phyloP scores from a whole-genome alignment of 1,284 basidiomycete genomes.

The Tetrapyrgos nigripes region DNA sequence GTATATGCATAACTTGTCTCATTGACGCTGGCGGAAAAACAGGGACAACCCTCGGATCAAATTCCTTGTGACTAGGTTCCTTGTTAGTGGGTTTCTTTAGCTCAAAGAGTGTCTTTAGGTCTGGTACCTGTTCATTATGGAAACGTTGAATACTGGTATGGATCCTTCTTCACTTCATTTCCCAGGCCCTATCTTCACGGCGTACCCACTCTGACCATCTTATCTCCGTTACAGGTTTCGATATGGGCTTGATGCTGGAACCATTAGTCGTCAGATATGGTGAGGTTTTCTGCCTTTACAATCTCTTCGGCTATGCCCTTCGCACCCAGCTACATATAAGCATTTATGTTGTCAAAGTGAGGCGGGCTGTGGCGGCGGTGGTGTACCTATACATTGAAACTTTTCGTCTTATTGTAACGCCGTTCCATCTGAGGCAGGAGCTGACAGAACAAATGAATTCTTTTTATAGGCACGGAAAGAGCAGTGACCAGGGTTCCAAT shows the following conservation, averaged over 20 bases:
- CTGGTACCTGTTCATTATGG: constrained; percentile 17
- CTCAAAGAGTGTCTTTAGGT: constrained; percentile 10
- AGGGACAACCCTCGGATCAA: constrained; percentile 9
- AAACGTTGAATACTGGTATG: constrained; percentile 18
- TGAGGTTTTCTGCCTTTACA: constrained; percentile 2
- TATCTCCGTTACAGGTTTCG: constrained; percentile 2
- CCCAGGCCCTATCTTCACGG: not conserved
- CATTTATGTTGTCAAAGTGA: no score
- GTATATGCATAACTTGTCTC: not conserved
- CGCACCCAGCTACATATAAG: no score
- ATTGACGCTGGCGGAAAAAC: not conserved
- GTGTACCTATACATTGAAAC: no score
- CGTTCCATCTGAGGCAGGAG: not conserved
- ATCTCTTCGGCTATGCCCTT: no score
- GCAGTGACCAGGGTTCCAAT: not conserved
- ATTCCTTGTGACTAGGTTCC: not conserved
- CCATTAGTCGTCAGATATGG: constrained; percentile 23
- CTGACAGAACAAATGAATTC: not conserved
- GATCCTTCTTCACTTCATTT: not conserved
- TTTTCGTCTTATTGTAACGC: not conserved
- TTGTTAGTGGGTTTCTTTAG: not conserved
- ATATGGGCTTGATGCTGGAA: constrained; percentile 22
- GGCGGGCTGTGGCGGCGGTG: no score
- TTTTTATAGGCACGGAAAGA: not conserved
- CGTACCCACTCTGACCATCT: not conserved